These are phyloP conservation scores for Erodium chrysanthum DNA, from an alignment of 441 rosid species.

Conservation along the genomic window DNA sequence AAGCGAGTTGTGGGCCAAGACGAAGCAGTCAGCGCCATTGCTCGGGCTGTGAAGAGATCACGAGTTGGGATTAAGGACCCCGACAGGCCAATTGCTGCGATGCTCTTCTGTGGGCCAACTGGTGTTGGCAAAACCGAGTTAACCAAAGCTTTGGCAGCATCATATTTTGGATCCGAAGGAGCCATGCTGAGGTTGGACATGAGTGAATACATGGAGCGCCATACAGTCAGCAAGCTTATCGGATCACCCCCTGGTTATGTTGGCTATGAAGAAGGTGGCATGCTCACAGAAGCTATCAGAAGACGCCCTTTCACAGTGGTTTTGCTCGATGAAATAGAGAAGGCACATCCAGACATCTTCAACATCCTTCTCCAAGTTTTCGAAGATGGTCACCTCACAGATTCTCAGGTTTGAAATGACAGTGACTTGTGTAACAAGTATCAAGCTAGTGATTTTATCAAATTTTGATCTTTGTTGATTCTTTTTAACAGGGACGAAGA, in stretches of 20 bases:
- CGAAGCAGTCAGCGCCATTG: constrained; percentile 59
- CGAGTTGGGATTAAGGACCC: constrained; percentile 79
- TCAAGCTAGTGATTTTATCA: not conserved
- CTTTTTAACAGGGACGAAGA: constrained; percentile 50
- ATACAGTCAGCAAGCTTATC: constrained; percentile 80
- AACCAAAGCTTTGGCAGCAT: constrained; percentile 80
- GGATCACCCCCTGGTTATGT: constrained; percentile 99
- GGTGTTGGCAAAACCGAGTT: constrained; percentile 98
- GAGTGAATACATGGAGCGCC: constrained; percentile 99
- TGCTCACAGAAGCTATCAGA: constrained; percentile 82
- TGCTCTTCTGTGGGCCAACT: constrained; percentile 98
- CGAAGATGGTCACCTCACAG: constrained; percentile 95
- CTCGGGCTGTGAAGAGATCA: constrained; percentile 74
- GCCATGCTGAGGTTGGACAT: constrained; percentile 88
- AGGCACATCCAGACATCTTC: constrained; percentile 85
- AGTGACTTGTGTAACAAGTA: not conserved
- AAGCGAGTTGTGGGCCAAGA: constrained; percentile 66
- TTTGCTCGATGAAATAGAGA: constrained; percentile 96
- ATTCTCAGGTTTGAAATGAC: constrained; percentile 54
- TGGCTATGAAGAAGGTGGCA: constrained; percentile 97
- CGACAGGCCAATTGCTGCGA: constrained; percentile 86
- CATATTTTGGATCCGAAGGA: constrained; percentile 89
- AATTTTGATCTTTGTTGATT: constrained; percentile 8
- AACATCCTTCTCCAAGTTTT: constrained; percentile 92
- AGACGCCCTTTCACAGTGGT: constrained; percentile 89